A percentile compares a stretch with the other conserved stretches of the same genome.
phyloP scores from a whole-genome alignment of 352 stramenopile genomes.

The Pythium scleroteichum region DNA sequence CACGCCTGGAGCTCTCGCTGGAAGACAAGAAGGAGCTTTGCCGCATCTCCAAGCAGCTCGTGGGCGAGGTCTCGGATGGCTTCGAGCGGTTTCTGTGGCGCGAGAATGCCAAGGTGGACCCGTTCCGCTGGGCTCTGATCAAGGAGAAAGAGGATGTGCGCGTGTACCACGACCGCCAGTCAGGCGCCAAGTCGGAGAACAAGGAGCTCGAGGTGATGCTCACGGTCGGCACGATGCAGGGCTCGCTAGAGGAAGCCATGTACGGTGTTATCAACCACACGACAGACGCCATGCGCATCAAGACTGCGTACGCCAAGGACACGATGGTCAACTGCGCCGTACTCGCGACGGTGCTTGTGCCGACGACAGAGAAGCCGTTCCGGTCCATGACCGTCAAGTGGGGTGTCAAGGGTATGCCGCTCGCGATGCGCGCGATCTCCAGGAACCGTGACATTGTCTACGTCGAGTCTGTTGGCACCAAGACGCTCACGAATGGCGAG shows the following conservation, averaged over 20 bases:
- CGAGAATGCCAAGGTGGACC: conserved; percentile 40
- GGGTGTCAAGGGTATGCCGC: conserved; percentile 47
- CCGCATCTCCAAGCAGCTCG: conserved; percentile 46
- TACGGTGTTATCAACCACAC: conserved; percentile 49
- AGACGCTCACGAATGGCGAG: conserved; percentile 43
- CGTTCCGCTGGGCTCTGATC: conserved; percentile 45
- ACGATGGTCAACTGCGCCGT: conserved; percentile 57
- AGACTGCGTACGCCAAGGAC: conserved; percentile 52
- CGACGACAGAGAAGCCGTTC: conserved; percentile 50
- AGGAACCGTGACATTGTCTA: conserved; percentile 66
- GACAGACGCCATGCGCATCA: conserved; percentile 53
- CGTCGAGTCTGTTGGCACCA: conserved; percentile 54
- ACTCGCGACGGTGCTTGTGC: conserved; percentile 45
- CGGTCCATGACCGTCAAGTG: conserved; percentile 66
- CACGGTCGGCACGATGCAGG: conserved; percentile 41
- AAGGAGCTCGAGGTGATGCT: conserved; percentile 23
- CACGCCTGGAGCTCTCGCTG: conserved; percentile 42
- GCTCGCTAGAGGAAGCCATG: conserved; percentile 61
- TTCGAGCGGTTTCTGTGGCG: conserved; percentile 56
- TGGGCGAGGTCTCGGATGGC: conserved; percentile 46
- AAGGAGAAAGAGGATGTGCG: conserved; percentile 50
- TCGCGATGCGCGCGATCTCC: conserved; percentile 42
- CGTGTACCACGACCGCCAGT: conserved; percentile 44
- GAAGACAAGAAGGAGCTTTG: conserved; percentile 60
- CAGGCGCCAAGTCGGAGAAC: conserved; percentile 17